These are phyloP conservation scores for Nepenthes mirabilis DNA, from an alignment of 148 eudicot species.

Conservation along the genomic window DNA sequence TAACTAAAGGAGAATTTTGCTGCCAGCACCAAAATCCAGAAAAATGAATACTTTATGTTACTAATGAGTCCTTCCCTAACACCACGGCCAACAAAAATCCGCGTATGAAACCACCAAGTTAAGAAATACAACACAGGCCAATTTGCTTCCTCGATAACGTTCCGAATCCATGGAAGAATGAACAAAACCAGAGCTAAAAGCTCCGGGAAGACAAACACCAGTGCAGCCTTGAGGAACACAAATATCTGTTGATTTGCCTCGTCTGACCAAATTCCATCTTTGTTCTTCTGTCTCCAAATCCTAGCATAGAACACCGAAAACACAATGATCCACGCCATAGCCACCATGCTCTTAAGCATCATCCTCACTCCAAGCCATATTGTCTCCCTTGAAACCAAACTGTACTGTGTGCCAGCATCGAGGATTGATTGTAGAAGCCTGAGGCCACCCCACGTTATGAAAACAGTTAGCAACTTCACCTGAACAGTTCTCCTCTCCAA, in stretches of 20 bases:
- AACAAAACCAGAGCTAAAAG: constrained; percentile 58
- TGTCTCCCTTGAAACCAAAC: constrained; percentile 57
- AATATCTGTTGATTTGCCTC: constrained; percentile 36
- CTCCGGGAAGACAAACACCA: constrained; percentile 69
- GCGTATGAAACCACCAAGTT: constrained; percentile 87
- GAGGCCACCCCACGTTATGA: constrained; percentile 71
- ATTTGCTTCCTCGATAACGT: constrained; percentile 51
- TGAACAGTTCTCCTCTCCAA: constrained; percentile 43
- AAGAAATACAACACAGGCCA: constrained; percentile 42
- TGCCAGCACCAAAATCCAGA: constrained; percentile 61
- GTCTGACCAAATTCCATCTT: constrained; percentile 47
- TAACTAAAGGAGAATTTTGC: constrained; percentile 85
- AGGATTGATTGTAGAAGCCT: constrained; percentile 65
- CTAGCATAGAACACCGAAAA: constrained; percentile 64
- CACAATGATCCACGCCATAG: constrained; percentile 63
- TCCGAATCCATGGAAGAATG: constrained; percentile 65
- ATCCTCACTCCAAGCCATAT: constrained; percentile 65
- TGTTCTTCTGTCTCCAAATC: constrained; percentile 74
- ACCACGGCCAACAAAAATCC: constrained; percentile 77
- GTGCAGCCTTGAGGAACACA: constrained; percentile 46
- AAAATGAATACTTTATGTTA: constrained; percentile 63
- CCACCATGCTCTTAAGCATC: constrained; percentile 77
- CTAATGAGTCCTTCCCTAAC: constrained; percentile 68
- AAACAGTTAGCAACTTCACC: constrained; percentile 65
- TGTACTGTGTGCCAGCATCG: constrained; percentile 94